A percentile compares a stretch with the other conserved stretches of the same genome.
These are phyloP conservation scores for Cnidoscolus chayamansa DNA, from an alignment of 441 rosid genomes.

Conservation along the genomic window DNA sequence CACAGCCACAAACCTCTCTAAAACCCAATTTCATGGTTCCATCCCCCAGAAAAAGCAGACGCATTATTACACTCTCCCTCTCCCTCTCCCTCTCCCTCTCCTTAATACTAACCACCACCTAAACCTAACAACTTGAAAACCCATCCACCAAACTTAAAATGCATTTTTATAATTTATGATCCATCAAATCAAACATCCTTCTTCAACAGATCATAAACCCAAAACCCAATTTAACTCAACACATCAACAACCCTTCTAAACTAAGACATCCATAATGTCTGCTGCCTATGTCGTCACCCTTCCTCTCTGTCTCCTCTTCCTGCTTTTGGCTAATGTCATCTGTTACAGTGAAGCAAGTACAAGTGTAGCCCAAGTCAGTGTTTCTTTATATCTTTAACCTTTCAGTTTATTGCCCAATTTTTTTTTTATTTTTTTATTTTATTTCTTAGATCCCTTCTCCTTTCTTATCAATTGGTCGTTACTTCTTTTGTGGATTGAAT, in stretches of 20 bases:
- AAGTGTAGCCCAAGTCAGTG: slow-evolving; percentile 32
- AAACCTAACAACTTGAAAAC: slow-evolving; percentile 2
- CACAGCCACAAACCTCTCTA: neutral
- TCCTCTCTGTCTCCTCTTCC: slow-evolving; percentile 23
- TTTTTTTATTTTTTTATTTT: no score
- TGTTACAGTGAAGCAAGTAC: slow-evolving; percentile 27
- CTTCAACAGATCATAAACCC: neutral
- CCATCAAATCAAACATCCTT: neutral
- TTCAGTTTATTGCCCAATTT: neutral
- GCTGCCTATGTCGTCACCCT: slow-evolving; percentile 24
- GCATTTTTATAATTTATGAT: slow-evolving; percentile 17
- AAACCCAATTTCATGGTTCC: neutral
- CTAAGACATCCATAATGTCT: slow-evolving; percentile 26
- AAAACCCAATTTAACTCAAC: neutral
- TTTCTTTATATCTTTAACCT: neutral
- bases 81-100: neutral
- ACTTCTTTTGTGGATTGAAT: slow-evolving; percentile 25
- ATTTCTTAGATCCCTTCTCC: slow-evolving; percentile 32
- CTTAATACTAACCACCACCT: neutral
- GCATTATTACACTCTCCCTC: neutral
- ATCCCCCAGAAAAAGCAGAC: neutral
- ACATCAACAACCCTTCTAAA: slow-evolving; percentile 8
- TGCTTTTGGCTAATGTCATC: slow-evolving; percentile 15
- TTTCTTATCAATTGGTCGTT: slow-evolving; percentile 5
- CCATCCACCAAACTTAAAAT: slow-evolving; percentile 6